Base-by-base conservation (phyloP, 2,329 filamentous ascomycete species). In the Colletotrichum viniferum region DNA sequence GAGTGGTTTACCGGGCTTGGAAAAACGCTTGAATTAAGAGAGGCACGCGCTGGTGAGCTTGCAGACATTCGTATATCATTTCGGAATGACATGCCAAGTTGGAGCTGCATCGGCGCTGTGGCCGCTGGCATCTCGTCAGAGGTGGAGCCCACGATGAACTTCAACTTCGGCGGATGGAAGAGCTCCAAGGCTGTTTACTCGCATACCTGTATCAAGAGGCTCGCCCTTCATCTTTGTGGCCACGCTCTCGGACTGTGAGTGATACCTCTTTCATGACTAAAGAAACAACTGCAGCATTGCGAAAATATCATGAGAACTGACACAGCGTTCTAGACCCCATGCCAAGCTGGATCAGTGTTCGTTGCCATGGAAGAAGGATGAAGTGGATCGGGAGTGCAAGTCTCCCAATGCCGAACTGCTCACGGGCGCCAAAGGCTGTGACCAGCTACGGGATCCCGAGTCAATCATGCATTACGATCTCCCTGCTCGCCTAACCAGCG, bases 181-280 rank as follows among this genome's bases (percentile, higher is more conserved):
- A 43, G 16, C 36, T 43, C 36, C 4, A 43, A 43, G 36, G 36
- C 36, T 43, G 36, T 43, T 2, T 18, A 43, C 4, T 43, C 36
- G 8, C 16, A 43, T 2, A 16, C 4, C 8, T 18, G 16, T 43
- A 43, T 43, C 16, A 43, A 43, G 16, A 43, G 36, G 2, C 36
- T 43, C 36, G 36, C 36, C 1, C 16, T 43, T 5, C 36, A 43
- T 43, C 36, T 43, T 9, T 5, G 3, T 43, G 36, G 36, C 5
- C 36, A 43, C 16, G 36, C 36, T 43, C 36, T 38, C 2, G 36
- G 36, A 4, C 2, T 38, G 36, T 38, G 7, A 38, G 36, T 38
- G 1, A 38, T 5, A 16, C 4, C 7, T 38, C 16, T 1, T 5
- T 0, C 4, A 9, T 18, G 36, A 38, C 5, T 18, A 2, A 43